Conservation (phyloP, 1,139 yeast genomes). For the Blastobotrys capitulatus region DNA sequence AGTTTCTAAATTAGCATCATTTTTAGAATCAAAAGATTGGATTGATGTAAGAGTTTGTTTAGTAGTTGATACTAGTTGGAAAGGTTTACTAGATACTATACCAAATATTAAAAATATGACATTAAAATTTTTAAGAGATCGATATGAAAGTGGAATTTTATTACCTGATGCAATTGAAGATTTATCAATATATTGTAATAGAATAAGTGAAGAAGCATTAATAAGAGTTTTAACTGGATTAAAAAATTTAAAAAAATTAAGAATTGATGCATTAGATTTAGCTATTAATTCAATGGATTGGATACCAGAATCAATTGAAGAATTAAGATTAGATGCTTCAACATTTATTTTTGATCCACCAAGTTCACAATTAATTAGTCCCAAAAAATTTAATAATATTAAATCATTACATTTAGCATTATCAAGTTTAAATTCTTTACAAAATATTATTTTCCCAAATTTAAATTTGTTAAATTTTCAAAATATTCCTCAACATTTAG, state of each 20-base stretch:
- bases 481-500: constrained; percentile 1
- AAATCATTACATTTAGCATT: constrained; percentile 1
- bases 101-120: constrained; percentile 2
- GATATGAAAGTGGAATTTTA: constrained; percentile 5
- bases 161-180: constrained; percentile 7
- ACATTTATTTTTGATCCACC: not conserved
- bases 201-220: constrained; percentile 4
- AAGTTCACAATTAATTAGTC: too few species aligned
- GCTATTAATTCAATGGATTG: not conserved
- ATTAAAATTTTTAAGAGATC: not conserved
- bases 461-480: not conserved
- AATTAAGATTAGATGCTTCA: not conserved
- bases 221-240: not conserved
- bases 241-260: not conserved
- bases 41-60: constrained; percentile 3
- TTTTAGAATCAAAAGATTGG: not conserved
- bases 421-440: not conserved
- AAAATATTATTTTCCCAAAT: constrained; percentile 5
- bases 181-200: constrained; percentile 4
- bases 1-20: not conserved
- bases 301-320: constrained; percentile 1
- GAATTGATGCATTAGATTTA: constrained; percentile 1
- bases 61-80: constrained; percentile 2
- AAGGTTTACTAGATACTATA: not conserved
- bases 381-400: not conserved